Evolutionary conservation across 257 asterid species (phyloP).

Genomic region (Solanum appendiculatum): DNA sequence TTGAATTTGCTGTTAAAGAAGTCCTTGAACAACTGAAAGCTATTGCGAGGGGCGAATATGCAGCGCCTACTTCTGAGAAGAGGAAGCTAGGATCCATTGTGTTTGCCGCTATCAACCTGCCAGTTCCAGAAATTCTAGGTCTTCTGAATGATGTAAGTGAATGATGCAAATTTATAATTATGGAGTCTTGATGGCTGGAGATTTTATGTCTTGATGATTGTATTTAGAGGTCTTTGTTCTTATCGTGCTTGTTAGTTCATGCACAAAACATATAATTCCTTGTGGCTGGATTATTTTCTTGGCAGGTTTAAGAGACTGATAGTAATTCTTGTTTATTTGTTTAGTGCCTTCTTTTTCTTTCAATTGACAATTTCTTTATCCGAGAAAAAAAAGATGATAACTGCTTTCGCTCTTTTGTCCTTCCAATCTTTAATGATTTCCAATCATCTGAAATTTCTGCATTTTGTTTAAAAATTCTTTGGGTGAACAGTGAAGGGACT

Average conservation of each 20-base stretch:
- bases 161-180: background rate
- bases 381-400: background rate
- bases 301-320: background rate
- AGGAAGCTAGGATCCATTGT: conserved; percentile 56
- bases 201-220: background rate
- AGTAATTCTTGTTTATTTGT: background rate
- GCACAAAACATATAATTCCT: background rate
- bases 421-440: background rate
- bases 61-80: conserved; percentile 51
- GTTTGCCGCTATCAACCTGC: conserved; percentile 75
- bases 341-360: background rate
- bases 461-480: background rate
- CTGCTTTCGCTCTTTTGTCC: background rate
- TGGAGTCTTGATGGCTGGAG: background rate
- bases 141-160: conserved; percentile 50
- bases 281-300: background rate
- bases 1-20: conserved; percentile 44
- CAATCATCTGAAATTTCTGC: background rate
- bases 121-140: conserved; percentile 47
- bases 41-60: conserved; percentile 72
- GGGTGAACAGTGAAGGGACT: background rate
- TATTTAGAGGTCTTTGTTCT: background rate
- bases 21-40: conserved; percentile 61
- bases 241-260: background rate
- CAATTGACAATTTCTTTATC: background rate